Percentiles rank a stretch among this genome's conserved stretches.
Conservation (phyloP, 331 rosid genomes). For the Stylosanthes scabra region DNA sequence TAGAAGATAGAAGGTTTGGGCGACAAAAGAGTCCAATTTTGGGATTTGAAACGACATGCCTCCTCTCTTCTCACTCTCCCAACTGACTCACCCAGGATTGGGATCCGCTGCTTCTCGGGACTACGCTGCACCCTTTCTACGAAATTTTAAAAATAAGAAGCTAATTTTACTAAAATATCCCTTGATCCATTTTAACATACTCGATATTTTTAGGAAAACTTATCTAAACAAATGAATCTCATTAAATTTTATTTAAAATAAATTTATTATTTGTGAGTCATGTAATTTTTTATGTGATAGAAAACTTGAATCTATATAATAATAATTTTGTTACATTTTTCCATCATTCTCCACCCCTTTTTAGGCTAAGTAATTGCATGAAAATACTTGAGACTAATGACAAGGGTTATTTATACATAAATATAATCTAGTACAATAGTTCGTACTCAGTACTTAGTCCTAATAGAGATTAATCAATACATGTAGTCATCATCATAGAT, state of each 20-base stretch:
- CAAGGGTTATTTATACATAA: neutral
- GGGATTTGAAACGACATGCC: slow-evolving; percentile 47
- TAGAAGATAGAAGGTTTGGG: slow-evolving; percentile 28
- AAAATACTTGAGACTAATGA: neutral
- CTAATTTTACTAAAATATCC: too few species aligned
- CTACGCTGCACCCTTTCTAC: neutral
- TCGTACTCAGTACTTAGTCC: slow-evolving; percentile 18
- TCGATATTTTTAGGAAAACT: too few species aligned
- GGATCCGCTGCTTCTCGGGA: neutral
- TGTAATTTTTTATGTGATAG: too few species aligned
- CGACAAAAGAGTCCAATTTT: slow-evolving; percentile 56
- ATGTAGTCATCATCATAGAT: slow-evolving; percentile 69
- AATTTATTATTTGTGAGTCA: too few species aligned
- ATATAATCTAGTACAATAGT: slow-evolving; percentile 1
- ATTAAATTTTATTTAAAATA: too few species aligned
- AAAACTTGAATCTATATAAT: too few species aligned
- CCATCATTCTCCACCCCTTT: too few species aligned
- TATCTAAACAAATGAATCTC: too few species aligned
- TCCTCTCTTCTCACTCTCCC: slow-evolving; percentile 33
- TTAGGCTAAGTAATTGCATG: neutral
- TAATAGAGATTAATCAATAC: slow-evolving; percentile 50
- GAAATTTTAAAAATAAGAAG: too few species aligned
- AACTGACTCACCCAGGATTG: neutral
- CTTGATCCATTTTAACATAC: too few species aligned
- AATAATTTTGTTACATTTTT: too few species aligned